phyloP scores from a whole-genome alignment of 495 filamentous ascomycete species.

The Amphirosellinia nigrospora region DNA sequence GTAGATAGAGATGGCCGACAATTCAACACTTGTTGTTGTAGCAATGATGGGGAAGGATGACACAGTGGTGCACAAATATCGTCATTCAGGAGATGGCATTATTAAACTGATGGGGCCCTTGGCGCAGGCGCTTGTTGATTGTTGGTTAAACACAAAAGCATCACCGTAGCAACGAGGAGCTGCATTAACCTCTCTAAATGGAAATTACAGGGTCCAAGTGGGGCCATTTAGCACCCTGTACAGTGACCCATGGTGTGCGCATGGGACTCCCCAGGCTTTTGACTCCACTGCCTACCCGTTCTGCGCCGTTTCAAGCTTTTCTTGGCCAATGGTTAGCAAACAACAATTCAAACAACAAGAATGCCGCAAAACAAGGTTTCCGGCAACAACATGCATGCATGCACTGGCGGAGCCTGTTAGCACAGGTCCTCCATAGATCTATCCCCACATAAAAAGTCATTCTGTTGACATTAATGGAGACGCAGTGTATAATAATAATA shows the following conservation, averaged over 20 bases:
- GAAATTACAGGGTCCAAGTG: conserved; percentile 1
- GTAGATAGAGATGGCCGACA: background rate
- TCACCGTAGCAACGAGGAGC: conserved; percentile 19
- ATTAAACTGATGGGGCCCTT: background rate
- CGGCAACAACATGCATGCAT: background rate
- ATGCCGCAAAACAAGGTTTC: background rate
- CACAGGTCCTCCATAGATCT: background rate
- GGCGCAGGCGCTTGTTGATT: conserved; percentile 25
- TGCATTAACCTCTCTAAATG: background rate
- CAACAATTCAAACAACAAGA: conserved; percentile 11
- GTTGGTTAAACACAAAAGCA: conserved; percentile 7
- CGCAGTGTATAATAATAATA: too few relatives aligned
- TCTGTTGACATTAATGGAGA: background rate
- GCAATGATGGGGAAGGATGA: conserved; percentile 11
- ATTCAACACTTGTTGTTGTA: background rate
- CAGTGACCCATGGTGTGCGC: too few relatives aligned
- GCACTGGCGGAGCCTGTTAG: background rate
- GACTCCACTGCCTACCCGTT: background rate
- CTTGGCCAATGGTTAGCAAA: background rate
- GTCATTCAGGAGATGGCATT: conserved; percentile 11
- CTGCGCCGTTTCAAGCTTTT: background rate
- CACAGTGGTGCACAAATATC: background rate
- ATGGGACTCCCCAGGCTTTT: background rate
- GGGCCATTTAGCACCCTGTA: background rate
- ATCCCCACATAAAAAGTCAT: background rate